Conservation (phyloP, 495 filamentous ascomycete genomes). For the Penicillium turbatum region DNA sequence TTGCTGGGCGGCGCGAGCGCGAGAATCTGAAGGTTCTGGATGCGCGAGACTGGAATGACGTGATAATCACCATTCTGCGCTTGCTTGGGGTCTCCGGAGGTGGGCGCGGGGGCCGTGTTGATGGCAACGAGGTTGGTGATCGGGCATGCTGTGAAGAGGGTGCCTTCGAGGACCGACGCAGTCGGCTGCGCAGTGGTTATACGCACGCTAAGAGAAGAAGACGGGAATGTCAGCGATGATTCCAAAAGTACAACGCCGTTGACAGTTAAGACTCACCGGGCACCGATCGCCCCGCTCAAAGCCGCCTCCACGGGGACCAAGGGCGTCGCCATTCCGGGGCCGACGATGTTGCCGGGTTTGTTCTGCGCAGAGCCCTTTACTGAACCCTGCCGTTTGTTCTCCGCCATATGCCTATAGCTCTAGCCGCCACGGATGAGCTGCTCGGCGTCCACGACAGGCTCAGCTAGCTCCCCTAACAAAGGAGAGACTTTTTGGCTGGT, state of each 20-base stretch:
- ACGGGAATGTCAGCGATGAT: background rate
- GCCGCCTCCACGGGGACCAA: constrained; percentile 46
- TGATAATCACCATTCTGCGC: constrained; percentile 55
- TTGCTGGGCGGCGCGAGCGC: constrained; percentile 57
- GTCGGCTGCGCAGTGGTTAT: constrained; percentile 53
- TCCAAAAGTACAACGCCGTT: background rate
- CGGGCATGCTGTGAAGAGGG: constrained; percentile 62
- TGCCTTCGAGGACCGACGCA: constrained; percentile 54
- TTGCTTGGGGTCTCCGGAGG: constrained; percentile 36
- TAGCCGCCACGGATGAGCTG: constrained; percentile 1
- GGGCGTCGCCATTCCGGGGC: constrained; percentile 34
- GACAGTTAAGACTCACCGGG: constrained; percentile 38
- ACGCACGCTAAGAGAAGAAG: constrained; percentile 47
- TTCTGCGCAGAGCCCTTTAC: constrained; percentile 35
- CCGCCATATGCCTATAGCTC: constrained; percentile 30
- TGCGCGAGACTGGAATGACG: constrained; percentile 59
- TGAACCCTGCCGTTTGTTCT: constrained; percentile 46
- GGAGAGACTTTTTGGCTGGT: background rate
- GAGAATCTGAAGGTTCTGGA: constrained; percentile 57
- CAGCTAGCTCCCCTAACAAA: background rate
- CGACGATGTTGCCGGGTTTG: constrained; percentile 23
- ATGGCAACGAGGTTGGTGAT: constrained; percentile 62
- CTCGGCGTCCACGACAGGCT: constrained; percentile 1
- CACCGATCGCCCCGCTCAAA: constrained; percentile 49
- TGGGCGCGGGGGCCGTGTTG: constrained; percentile 41